phyloP scores from a whole-genome alignment of 2,329 filamentous ascomycete genomes.

The Aspergillus flavus region DNA sequence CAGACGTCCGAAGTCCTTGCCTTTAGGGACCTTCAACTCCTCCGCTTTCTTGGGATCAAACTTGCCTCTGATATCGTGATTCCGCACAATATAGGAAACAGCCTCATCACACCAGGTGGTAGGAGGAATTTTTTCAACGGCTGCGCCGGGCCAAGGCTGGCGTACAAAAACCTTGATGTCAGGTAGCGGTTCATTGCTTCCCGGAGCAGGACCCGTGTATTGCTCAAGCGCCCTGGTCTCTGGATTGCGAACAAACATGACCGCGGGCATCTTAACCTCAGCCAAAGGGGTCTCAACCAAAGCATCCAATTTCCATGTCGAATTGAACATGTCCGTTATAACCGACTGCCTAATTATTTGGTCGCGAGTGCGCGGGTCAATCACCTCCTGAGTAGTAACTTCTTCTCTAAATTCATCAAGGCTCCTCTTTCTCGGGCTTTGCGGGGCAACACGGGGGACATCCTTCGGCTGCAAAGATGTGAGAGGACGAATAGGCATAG shows the following conservation, averaged over 20 bases:
- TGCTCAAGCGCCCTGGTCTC: slow-evolving; percentile 65
- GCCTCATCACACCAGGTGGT: slow-evolving; percentile 68
- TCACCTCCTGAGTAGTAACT: slow-evolving; percentile 6
- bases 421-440: slow-evolving; percentile 50
- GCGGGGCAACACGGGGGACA: slow-evolving; percentile 28
- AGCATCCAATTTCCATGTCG: slow-evolving; percentile 71
- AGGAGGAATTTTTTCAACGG: slow-evolving; percentile 66
- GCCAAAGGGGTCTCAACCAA: slow-evolving; percentile 67
- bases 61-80: slow-evolving; percentile 74
- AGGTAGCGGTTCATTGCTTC: slow-evolving; percentile 53
- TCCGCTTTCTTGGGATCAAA: slow-evolving; percentile 71
- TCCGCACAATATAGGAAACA: slow-evolving; percentile 84
- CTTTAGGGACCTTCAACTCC: slow-evolving; percentile 64
- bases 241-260: slow-evolving; percentile 67
- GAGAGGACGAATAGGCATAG: slow-evolving; percentile 60
- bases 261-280: slow-evolving; percentile 68
- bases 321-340: slow-evolving; percentile 78
- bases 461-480: slow-evolving; percentile 23
- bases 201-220: slow-evolving; percentile 70
- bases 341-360: slow-evolving; percentile 62
- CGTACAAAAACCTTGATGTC: slow-evolving; percentile 73
- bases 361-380: slow-evolving; percentile 38
- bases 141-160: slow-evolving; percentile 75
- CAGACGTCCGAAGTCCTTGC: slow-evolving; percentile 62
- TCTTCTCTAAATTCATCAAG: slow-evolving; percentile 51